Percentiles rank a stretch among this genome's conserved stretches.
Evolutionary conservation across 2,329 filamentous ascomycete species (phyloP).

Genomic region (Epichloe festucae): DNA sequence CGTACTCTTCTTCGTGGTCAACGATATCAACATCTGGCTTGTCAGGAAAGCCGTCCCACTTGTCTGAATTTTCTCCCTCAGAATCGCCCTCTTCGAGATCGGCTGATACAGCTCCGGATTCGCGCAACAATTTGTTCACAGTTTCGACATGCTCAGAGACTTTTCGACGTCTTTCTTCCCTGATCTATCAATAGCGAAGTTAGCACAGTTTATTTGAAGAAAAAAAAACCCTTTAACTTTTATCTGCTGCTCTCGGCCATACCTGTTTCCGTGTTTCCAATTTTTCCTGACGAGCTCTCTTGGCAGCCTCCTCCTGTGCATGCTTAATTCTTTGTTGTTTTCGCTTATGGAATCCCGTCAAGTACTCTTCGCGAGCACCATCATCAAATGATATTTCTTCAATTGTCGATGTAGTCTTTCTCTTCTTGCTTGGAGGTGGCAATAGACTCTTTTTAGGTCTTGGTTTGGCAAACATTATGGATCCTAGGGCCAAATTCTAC

Average conservation of each 20-base stretch:
- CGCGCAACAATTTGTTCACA: conserved; percentile 56
- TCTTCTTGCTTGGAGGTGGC: conserved; percentile 50
- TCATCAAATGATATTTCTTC: conserved; percentile 82
- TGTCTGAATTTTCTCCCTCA: conserved; percentile 29
- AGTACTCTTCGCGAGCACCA: conserved; percentile 66
- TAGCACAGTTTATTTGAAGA: background rate
- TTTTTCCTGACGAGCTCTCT: conserved; percentile 65
- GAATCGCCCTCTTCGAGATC: conserved; percentile 28
- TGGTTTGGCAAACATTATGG: conserved; percentile 40
- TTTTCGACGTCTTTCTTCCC: conserved; percentile 70
- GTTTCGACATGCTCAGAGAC: conserved; percentile 70
- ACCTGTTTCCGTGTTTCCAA: conserved; percentile 66
- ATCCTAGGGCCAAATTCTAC: background rate
- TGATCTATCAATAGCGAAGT: conserved; percentile 41
- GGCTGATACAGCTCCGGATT: conserved; percentile 35
- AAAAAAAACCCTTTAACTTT: background rate
- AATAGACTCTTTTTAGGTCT: conserved; percentile 45
- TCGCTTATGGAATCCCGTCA: conserved; percentile 95
- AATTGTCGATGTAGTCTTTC: conserved; percentile 45
- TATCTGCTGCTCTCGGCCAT: conserved; percentile 12
- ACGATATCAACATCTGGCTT: conserved; percentile 36
- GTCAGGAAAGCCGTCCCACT: conserved; percentile 56
- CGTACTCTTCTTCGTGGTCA: conserved; percentile 82
- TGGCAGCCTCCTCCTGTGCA: conserved; percentile 69
- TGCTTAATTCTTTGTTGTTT: conserved; percentile 75